phyloP scores from a whole-genome alignment of 2,329 filamentous ascomycete genomes.

The Talaromyces piceae region DNA sequence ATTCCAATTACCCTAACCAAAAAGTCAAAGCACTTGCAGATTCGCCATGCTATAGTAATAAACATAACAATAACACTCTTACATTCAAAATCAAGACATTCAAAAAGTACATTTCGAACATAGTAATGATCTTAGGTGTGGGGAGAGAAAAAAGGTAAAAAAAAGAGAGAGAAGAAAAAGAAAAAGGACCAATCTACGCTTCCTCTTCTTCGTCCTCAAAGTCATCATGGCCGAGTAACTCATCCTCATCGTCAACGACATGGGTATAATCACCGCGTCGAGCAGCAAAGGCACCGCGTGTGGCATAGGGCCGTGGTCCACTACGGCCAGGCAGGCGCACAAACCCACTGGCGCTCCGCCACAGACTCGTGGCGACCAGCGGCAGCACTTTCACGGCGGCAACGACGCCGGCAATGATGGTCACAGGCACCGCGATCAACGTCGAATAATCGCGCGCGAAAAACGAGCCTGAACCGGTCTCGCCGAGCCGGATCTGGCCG shows the following conservation, averaged over 20 bases:
- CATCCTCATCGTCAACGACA: slow-evolving; percentile 71
- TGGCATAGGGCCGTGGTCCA: slow-evolving; percentile 66
- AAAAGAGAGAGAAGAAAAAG: background rate
- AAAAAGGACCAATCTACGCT: background rate
- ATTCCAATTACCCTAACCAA: too few species aligned
- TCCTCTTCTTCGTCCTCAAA: background rate
- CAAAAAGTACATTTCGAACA: too few species aligned
- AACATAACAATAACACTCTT: too few species aligned
- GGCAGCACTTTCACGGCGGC: slow-evolving; percentile 65
- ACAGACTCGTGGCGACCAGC: slow-evolving; percentile 63
- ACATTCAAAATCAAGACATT: too few species aligned
- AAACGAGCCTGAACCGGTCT: slow-evolving; percentile 37
- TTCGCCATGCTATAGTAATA: too few species aligned
- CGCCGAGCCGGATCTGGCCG: slow-evolving; percentile 83
- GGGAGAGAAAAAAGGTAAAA: background rate
- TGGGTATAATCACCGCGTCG: slow-evolving; percentile 79
- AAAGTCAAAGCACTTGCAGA: too few species aligned
- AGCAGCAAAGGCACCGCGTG: slow-evolving; percentile 78
- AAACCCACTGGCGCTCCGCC: slow-evolving; percentile 55
- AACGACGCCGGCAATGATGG: slow-evolving; percentile 68
- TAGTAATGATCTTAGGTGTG: too few species aligned
- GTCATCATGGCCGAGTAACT: background rate
- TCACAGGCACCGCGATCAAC: slow-evolving; percentile 75
- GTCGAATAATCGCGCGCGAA: slow-evolving; percentile 67
- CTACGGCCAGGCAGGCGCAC: slow-evolving; percentile 35